These are phyloP conservation scores for Rhamnella rubrinervis DNA, from an alignment of 331 rosid genomes.

Conservation along the genomic window DNA sequence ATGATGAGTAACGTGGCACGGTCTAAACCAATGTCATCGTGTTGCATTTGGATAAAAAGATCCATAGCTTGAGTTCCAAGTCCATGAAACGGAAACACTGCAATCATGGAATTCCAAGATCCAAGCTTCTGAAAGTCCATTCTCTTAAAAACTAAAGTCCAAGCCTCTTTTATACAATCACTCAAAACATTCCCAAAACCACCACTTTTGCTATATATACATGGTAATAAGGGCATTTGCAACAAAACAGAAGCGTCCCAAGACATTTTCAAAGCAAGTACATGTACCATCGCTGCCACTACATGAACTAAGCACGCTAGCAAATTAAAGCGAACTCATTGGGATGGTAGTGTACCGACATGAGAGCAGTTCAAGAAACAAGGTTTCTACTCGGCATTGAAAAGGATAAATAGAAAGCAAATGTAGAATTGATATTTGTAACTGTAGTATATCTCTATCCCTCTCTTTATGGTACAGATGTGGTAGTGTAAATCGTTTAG, in stretches of 20 bases:
- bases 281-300: constrained; percentile 54
- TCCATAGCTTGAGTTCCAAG: constrained; percentile 53
- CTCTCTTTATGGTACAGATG: too few species aligned
- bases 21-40: constrained; percentile 58
- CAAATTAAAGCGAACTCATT: constrained; percentile 66
- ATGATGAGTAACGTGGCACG: constrained; percentile 61
- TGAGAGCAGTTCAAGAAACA: constrained; percentile 87
- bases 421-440: too few species aligned
- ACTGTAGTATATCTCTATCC: too few species aligned
- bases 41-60: constrained; percentile 59
- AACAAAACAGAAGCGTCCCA: constrained; percentile 61
- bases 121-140: constrained; percentile 54
- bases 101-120: constrained; percentile 87
- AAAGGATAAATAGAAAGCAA: too few species aligned
- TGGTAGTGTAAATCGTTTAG: too few species aligned
- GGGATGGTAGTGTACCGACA: constrained; percentile 52
- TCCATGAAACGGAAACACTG: constrained; percentile 66
- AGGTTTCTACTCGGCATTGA: constrained; percentile 52
- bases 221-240: constrained; percentile 79
- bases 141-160: constrained; percentile 51
- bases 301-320: constrained; percentile 68
- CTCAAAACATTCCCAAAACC: constrained; percentile 26
- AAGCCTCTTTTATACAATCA: constrained; percentile 44
- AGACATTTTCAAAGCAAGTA: constrained; percentile 63
- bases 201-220: constrained; percentile 53